These are phyloP conservation scores for Melanomma pulvis-pyrius DNA, from an alignment of 495 filamentous ascomycete genomes.

Conservation along the genomic window DNA sequence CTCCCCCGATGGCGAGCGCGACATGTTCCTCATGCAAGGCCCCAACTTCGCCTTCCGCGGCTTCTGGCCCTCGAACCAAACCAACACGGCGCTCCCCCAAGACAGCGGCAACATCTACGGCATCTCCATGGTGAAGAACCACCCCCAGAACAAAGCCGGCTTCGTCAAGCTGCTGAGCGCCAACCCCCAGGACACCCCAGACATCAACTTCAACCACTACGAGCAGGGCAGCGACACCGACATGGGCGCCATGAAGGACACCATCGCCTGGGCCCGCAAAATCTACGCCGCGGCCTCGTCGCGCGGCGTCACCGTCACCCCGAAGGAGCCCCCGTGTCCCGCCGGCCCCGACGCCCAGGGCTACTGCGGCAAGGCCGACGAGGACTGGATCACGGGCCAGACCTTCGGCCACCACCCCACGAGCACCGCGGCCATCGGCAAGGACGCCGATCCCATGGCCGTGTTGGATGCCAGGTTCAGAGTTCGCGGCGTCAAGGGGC, in stretches of 20 bases:
- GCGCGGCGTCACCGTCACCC: conserved; percentile 10
- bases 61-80: conserved; percentile 32
- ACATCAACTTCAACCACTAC: conserved; percentile 33
- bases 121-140: conserved; percentile 32
- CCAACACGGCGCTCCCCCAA: conserved; percentile 13
- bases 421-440: conserved; percentile 29
- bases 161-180: conserved; percentile 22
- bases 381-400: conserved; percentile 32
- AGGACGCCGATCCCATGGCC: conserved; percentile 52
- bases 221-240: conserved; percentile 20
- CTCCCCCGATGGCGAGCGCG: conserved; percentile 30
- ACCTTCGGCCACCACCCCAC: conserved; percentile 37
- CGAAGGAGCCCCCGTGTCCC: conserved; percentile 27
- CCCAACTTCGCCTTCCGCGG: conserved; percentile 29
- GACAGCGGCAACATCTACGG: conserved; percentile 20
- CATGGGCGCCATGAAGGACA: conserved; percentile 30
- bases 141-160: conserved; percentile 27
- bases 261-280: conserved; percentile 29
- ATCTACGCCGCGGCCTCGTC: conserved; percentile 6
- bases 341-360: conserved; percentile 21
- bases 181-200: conserved; percentile 31
- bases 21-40: conserved; percentile 34
- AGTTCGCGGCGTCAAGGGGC: conserved; percentile 31
- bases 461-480: conserved; percentile 29
- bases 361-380: conserved; percentile 25